Percentiles rank a stretch among this genome's conserved stretches.
These are phyloP conservation scores for Citeromyces siamensis DNA, from an alignment of 1,139 yeast species.

Conservation along the genomic window DNA sequence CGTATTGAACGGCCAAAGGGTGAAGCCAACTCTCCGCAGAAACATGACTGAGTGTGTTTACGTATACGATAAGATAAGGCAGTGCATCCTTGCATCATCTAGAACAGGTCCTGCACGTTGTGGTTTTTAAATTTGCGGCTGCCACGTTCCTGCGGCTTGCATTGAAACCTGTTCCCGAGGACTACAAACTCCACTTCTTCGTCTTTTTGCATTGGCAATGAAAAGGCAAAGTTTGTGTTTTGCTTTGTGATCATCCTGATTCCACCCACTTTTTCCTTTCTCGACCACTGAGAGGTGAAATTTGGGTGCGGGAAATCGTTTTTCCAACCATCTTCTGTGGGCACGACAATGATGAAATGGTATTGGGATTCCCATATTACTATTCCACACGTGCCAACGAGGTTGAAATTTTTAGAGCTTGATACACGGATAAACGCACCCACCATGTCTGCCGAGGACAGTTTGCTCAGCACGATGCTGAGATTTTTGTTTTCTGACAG, in stretches of 20 bases:
- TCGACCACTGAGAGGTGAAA: slow-evolving; percentile 1
- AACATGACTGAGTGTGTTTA: neutral
- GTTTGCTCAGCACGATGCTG: slow-evolving; percentile 24
- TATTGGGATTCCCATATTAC: slow-evolving; percentile 83
- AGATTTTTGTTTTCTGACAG: slow-evolving; percentile 2
- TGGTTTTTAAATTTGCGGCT: slow-evolving; percentile 80
- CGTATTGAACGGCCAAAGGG: slow-evolving; percentile 1
- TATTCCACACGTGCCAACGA: slow-evolving; percentile 63
- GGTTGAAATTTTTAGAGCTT: slow-evolving; percentile 41
- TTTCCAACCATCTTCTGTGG: slow-evolving; percentile 27
- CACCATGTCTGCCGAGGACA: slow-evolving; percentile 74
- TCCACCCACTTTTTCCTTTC: slow-evolving; percentile 15
- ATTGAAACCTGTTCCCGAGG: slow-evolving; percentile 69
- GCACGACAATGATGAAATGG: slow-evolving; percentile 53
- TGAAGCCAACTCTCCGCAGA: neutral
- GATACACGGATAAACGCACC: slow-evolving; percentile 60
- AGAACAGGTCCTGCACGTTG: slow-evolving; percentile 43
- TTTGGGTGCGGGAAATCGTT: neutral
- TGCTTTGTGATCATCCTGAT: slow-evolving; percentile 16
- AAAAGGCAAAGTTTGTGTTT: slow-evolving; percentile 15
- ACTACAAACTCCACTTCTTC: slow-evolving; percentile 44
- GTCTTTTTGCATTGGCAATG: slow-evolving; percentile 5
- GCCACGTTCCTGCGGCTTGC: slow-evolving; percentile 71
- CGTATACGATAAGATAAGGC: slow-evolving; percentile 2
- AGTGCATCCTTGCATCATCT: neutral